Percentiles rank a stretch among this genome's conserved stretches.
Evolutionary conservation across 2,329 filamentous ascomycete genomes (phyloP).

Genomic region (Immersiporthe knoxdaviesiana): DNA sequence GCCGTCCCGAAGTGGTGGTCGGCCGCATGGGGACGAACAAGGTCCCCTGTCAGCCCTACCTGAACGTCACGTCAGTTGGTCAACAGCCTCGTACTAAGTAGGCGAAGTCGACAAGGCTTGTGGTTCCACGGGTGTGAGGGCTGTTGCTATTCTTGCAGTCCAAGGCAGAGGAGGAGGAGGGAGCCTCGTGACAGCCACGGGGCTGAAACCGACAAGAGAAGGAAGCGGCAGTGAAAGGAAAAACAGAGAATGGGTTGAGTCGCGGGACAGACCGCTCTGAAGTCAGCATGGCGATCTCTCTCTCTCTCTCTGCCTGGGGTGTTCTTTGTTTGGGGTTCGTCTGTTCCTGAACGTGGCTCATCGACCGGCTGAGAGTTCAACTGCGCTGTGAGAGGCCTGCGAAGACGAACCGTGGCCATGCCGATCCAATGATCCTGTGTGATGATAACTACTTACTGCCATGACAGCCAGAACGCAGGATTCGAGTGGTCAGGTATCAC

Average conservation of each 20-base stretch:
- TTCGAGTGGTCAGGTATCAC: neutral
- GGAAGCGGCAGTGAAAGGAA: neutral
- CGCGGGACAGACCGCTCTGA: neutral
- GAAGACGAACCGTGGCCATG: neutral
- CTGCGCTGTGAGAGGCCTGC: neutral
- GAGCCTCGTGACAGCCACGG: constrained; percentile 5
- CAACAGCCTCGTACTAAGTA: constrained; percentile 17
- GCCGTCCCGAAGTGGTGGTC: neutral
- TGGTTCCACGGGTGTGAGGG: neutral
- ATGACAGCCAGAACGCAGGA: neutral
- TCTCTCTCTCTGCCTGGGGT: too few relatives aligned
- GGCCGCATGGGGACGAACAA: neutral
- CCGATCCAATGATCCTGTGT: neutral
- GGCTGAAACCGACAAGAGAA: neutral
- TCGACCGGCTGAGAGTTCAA: neutral
- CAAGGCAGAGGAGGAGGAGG: neutral
- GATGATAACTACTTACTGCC: neutral
- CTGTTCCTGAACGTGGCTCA: neutral
- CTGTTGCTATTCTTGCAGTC: constrained; percentile 9
- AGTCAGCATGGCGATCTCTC: neutral
- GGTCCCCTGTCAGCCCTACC: constrained; percentile 13
- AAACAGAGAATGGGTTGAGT: neutral
- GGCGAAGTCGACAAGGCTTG: constrained; percentile 10
- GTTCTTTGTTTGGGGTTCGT: neutral
- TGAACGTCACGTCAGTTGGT: constrained; percentile 1